phyloP scores from a whole-genome alignment of 2,329 filamentous ascomycete species.

The Paradendryphiella salina region DNA sequence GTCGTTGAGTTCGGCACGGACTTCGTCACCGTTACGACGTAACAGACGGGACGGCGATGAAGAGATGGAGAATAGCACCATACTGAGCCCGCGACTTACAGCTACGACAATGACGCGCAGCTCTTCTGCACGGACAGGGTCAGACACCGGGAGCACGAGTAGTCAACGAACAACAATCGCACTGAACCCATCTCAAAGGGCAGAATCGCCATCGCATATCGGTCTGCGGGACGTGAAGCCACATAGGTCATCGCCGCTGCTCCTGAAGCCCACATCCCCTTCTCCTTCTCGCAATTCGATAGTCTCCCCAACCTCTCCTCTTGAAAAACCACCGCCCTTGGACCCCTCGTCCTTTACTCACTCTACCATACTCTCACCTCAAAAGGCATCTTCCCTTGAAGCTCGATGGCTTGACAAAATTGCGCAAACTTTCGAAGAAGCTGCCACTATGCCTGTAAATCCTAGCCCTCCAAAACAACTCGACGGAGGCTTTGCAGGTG shows the following conservation, averaged over 20 bases:
- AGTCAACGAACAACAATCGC: constrained; percentile 44
- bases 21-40: constrained; percentile 38
- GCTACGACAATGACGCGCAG: constrained; percentile 28
- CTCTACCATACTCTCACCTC: constrained; percentile 68
- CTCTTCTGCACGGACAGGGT: constrained; percentile 33
- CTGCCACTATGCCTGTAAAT: constrained; percentile 44
- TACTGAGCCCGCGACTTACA: constrained; percentile 32
- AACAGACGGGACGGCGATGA: constrained; percentile 31
- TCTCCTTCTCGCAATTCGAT: constrained; percentile 30
- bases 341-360: constrained; percentile 34
- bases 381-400: constrained; percentile 76
- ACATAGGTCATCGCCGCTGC: constrained; percentile 40
- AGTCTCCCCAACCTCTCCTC: constrained; percentile 24
- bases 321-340: constrained; percentile 20
- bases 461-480: constrained; percentile 28
- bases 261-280: constrained; percentile 39
- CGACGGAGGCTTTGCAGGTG: constrained; percentile 19
- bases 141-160: constrained; percentile 44
- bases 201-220: constrained; percentile 30
- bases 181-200: constrained; percentile 24
- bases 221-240: constrained; percentile 26
- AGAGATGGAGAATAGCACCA: constrained; percentile 35
- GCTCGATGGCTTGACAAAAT: constrained; percentile 65
- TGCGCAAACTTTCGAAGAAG: constrained; percentile 37
- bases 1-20: constrained; percentile 29